A percentile compares a stretch with the other conserved stretches of the same genome.
These are phyloP conservation scores for Drosera capensis DNA, from an alignment of 148 eudicot species.

Conservation along the genomic window DNA sequence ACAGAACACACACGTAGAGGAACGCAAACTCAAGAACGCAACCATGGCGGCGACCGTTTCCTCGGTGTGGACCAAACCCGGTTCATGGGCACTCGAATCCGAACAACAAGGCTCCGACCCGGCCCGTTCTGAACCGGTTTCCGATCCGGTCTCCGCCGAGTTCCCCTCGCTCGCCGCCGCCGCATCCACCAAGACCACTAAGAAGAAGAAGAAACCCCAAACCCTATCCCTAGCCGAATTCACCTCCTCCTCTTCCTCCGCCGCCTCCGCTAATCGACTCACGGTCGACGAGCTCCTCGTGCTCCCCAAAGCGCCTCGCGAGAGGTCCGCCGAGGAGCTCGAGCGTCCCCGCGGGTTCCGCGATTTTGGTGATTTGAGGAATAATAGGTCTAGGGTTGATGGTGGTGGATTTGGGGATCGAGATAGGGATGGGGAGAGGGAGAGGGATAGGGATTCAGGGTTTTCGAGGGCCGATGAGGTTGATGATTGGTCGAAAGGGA, in stretches of 20 bases:
- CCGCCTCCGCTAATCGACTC: constrained; percentile 9
- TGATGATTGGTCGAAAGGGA: constrained; percentile 73
- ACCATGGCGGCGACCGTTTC: constrained; percentile 75
- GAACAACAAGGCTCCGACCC: constrained; percentile 72
- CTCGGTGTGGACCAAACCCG: constrained; percentile 67
- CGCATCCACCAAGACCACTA: constrained; percentile 51
- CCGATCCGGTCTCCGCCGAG: constrained; percentile 23
- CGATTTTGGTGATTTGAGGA: constrained; percentile 12
- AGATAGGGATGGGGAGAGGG: constrained; percentile 10
- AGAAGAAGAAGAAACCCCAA: constrained; percentile 79
- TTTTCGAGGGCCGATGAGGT: constrained; percentile 80
- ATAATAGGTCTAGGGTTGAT: constrained; percentile 30
- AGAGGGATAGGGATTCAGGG: constrained; percentile 16
- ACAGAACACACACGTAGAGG: no score
- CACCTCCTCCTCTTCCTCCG: constrained; percentile 10
- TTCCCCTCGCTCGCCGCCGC: constrained; percentile 63
- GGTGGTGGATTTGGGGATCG: constrained; percentile 23
- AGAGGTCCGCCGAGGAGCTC: constrained; percentile 72
- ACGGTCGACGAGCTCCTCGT: constrained; percentile 29
- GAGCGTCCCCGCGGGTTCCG: constrained; percentile 50
- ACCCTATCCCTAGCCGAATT: constrained; percentile 47
- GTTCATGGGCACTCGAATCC: constrained; percentile 91
- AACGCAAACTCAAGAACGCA: constrained; percentile 2
- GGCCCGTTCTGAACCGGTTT: constrained; percentile 8
- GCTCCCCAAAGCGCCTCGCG: constrained; percentile 82